Evolutionary conservation across 441 rosid species (phyloP).

Genomic region (Theobroma grandiflorum): DNA sequence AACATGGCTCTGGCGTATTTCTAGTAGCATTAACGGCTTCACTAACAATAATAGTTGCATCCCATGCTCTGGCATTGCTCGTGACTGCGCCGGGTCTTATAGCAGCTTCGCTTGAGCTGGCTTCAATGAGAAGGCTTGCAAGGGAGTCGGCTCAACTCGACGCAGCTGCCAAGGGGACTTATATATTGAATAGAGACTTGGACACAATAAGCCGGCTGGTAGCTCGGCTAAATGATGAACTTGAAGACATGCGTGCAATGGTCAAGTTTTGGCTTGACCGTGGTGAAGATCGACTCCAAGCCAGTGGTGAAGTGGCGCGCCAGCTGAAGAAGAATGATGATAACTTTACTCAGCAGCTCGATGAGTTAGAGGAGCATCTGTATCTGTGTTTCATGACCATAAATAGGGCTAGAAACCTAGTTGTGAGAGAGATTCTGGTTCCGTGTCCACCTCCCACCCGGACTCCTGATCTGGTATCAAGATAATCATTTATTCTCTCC

Average conservation of each 20-base stretch:
- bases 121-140: slow-evolving; percentile 45
- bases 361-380: slow-evolving; percentile 81
- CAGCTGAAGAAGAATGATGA: slow-evolving; percentile 52
- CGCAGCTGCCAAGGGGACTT: slow-evolving; percentile 75
- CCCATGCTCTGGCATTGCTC: slow-evolving; percentile 72
- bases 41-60: slow-evolving; percentile 56
- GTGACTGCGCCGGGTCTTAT: slow-evolving; percentile 63
- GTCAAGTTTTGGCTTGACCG: slow-evolving; percentile 60
- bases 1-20: slow-evolving; percentile 63
- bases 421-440: slow-evolving; percentile 53
- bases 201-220: slow-evolving; percentile 75
- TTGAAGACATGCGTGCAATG: slow-evolving; percentile 57
- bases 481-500: not conserved
- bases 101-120: slow-evolving; percentile 43
- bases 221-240: slow-evolving; percentile 64
- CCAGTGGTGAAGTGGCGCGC: slow-evolving; percentile 53
- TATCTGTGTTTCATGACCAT: slow-evolving; percentile 82
- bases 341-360: slow-evolving; percentile 62
- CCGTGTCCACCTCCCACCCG: slow-evolving; percentile 33
- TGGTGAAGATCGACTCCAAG: slow-evolving; percentile 54
- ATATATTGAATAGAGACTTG: slow-evolving; percentile 67
- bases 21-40: slow-evolving; percentile 69
- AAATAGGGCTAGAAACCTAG: slow-evolving; percentile 72
- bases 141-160: slow-evolving; percentile 55
- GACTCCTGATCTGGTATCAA: slow-evolving; percentile 3